Conservation (phyloP, 108 stramenopile genomes). For the Cyclotella distinguenda region DNA sequence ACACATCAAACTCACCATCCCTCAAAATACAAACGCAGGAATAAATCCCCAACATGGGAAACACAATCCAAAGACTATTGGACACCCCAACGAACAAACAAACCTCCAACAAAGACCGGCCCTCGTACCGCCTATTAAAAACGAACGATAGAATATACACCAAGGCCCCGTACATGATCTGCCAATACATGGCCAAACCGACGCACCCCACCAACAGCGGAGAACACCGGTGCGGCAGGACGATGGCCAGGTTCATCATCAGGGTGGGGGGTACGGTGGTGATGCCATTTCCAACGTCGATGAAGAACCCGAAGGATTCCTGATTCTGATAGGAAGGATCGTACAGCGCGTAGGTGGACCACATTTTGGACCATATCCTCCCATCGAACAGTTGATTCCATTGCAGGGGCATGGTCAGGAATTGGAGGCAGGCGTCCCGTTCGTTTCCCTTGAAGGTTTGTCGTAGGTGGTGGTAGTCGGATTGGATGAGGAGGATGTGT, state of each 20-base stretch:
- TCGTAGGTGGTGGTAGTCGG: conserved; percentile 57
- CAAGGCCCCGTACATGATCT: conserved; percentile 80
- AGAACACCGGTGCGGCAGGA: conserved; percentile 41
- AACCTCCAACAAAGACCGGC: conserved; percentile 50
- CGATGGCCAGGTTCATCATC: conserved; percentile 69
- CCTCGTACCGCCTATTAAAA: conserved; percentile 67
- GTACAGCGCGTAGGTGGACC: conserved; percentile 80
- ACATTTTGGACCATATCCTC: conserved; percentile 67
- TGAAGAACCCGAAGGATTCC: conserved; percentile 86
- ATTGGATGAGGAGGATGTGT: conserved; percentile 60
- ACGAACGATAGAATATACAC: conserved; percentile 73
- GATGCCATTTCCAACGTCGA: conserved; percentile 84
- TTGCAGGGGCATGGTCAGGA: conserved; percentile 61
- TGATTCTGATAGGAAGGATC: conserved; percentile 85
- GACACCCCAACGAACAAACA: conserved; percentile 70
- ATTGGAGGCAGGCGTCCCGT: conserved; percentile 51
- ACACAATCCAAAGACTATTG: conserved; percentile 78
- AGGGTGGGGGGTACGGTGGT: conserved; percentile 74
- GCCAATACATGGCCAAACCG: conserved; percentile 71
- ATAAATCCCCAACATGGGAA: conserved; percentile 65
- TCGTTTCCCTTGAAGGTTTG: conserved; percentile 56
- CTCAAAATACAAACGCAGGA: conserved; percentile 58
- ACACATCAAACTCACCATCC: conserved; percentile 60
- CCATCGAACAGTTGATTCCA: conserved; percentile 49
- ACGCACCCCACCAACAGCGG: conserved; percentile 59